phyloP scores from a whole-genome alignment of 2,329 filamentous ascomycete genomes.

The Nemania abortiva region DNA sequence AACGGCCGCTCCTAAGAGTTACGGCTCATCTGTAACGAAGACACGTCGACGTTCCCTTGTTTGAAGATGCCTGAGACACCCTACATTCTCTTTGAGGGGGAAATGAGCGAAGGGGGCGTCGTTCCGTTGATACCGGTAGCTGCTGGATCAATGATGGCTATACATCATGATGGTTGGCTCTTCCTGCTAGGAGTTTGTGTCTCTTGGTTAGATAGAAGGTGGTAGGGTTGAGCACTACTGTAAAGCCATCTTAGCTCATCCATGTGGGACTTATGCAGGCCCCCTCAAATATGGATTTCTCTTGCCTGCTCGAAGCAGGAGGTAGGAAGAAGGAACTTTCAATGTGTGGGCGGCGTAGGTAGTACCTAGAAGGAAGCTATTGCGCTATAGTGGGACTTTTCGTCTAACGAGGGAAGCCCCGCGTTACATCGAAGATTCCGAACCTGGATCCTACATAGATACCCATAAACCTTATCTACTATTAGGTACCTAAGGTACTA shows the following conservation, averaged over 20 bases:
- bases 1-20: neutral
- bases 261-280: no score
- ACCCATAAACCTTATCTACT: neutral
- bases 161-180: neutral
- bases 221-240: no score
- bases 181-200: no score
- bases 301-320: no score
- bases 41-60: neutral
- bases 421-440: neutral
- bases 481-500: neutral
- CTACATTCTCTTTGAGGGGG: neutral
- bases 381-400: neutral
- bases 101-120: neutral
- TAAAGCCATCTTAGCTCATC: no score
- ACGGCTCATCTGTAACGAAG: neutral
- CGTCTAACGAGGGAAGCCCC: conserved; percentile 20
- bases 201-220: no score
- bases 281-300: no score
- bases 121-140: neutral
- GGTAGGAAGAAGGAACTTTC: no score
- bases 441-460: neutral
- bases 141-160: neutral
- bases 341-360: no score
- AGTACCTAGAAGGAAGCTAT: no score
- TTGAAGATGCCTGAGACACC: neutral